phyloP scores from a whole-genome alignment of 805 yeast genomes.

The Cyberlindnera petersonii region DNA sequence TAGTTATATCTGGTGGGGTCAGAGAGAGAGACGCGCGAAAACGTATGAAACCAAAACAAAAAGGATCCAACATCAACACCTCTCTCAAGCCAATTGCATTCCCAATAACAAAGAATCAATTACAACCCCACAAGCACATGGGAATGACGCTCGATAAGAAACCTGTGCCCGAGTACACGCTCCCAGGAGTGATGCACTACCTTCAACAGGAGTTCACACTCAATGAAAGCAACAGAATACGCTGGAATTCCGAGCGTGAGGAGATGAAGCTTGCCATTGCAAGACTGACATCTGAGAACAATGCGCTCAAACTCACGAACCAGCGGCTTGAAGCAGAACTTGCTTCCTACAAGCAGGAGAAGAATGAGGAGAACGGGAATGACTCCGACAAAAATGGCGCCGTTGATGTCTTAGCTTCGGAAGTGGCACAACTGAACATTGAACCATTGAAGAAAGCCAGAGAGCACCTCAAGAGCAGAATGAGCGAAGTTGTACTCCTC shows the following conservation, averaged over 20 bases:
- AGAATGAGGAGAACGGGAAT: background rate
- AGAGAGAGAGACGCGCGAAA: too few relatives aligned
- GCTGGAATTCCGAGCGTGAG: conserved; percentile 57
- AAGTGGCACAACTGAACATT: conserved; percentile 5
- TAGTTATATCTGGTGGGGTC: too few relatives aligned
- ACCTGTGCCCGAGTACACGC: conserved; percentile 14
- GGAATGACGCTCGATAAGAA: too few relatives aligned
- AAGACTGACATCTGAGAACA: conserved; percentile 50
- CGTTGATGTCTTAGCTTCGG: background rate
- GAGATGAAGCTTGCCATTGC: conserved; percentile 54
- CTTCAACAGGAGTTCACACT: conserved; percentile 60
- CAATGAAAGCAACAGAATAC: conserved; percentile 55
- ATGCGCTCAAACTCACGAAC: conserved; percentile 27
- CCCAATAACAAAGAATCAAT: too few relatives aligned
- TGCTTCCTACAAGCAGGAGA: background rate
- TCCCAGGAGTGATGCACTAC: conserved; percentile 55
- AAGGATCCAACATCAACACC: too few relatives aligned
- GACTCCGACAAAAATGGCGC: background rate
- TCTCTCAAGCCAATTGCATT: too few relatives aligned
- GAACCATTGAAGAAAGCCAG: conserved; percentile 25
- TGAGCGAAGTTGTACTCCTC: conserved; percentile 28
- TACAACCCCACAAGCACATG: background rate
- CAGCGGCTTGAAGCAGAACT: conserved; percentile 8
- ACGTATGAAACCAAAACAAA: too few relatives aligned
- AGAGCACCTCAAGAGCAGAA: conserved; percentile 25